phyloP scores from a whole-genome alignment of 441 rosid species.

The Erysimum cheiri region DNA sequence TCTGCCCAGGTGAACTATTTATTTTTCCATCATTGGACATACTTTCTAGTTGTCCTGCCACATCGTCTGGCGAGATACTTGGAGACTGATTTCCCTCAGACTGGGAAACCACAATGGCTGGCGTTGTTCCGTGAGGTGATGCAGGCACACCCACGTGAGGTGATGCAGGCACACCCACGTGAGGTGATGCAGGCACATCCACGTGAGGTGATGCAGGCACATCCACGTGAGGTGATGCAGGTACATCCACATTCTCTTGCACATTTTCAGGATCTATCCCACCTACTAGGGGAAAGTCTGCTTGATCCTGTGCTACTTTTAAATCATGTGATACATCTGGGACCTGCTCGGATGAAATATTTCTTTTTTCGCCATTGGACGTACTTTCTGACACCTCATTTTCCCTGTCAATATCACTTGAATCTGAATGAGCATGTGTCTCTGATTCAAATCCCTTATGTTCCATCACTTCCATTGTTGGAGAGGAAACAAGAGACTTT shows the following conservation, averaged over 20 bases:
- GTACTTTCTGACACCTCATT: slow-evolving; percentile 8
- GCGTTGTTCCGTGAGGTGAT: slow-evolving; percentile 19
- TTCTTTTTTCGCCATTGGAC: not conserved
- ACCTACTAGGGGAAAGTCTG: slow-evolving; percentile 15
- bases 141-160: not conserved
- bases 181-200: no score
- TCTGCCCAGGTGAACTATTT: slow-evolving; percentile 7
- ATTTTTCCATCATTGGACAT: not conserved
- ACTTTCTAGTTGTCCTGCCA: slow-evolving; percentile 14
- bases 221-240: no score
- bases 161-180: no score
- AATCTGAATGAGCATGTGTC: slow-evolving; percentile 14
- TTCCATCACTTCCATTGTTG: slow-evolving; percentile 28
- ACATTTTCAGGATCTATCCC: slow-evolving; percentile 12
- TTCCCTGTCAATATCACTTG: slow-evolving; percentile 18
- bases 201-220: no score
- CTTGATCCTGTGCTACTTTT: slow-evolving; percentile 12
- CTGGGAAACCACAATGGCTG: slow-evolving; percentile 17
- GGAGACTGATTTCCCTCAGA: slow-evolving; percentile 16
- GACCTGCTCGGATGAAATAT: slow-evolving; percentile 13
- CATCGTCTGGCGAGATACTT: slow-evolving; percentile 9
- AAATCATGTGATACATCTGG: slow-evolving; percentile 24
- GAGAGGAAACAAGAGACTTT: slow-evolving; percentile 24
- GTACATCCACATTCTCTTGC: slow-evolving; percentile 25
- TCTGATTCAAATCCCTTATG: slow-evolving; percentile 18